Conservation (phyloP, 768 basidiomycete species). For the Serpula lacrymans region DNA sequence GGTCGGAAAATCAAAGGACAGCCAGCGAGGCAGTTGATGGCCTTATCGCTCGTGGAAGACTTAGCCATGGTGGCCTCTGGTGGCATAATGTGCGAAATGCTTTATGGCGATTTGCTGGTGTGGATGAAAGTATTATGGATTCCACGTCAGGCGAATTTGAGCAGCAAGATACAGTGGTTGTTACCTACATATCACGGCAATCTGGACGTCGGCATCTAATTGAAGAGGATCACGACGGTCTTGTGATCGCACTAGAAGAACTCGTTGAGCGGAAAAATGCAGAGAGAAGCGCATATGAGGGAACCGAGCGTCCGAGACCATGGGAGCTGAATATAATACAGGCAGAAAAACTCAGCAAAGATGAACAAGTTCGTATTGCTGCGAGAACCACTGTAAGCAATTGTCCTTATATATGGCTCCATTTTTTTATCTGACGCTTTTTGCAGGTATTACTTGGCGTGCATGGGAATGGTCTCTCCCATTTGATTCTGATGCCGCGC, state of each 20-base stretch:
- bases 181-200: conserved; percentile 76
- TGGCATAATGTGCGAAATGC: conserved; percentile 73
- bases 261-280: conserved; percentile 40
- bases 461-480: conserved; percentile 81
- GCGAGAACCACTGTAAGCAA: conserved; percentile 66
- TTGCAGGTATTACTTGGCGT: conserved; percentile 64
- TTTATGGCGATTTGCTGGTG: conserved; percentile 67
- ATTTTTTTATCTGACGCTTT: conserved; percentile 5
- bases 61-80: conserved; percentile 48
- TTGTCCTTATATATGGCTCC: not conserved
- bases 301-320: too few species aligned
- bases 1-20: conserved; percentile 62
- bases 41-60: conserved; percentile 39
- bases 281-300: conserved; percentile 16
- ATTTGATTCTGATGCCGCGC: conserved; percentile 81
- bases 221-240: conserved; percentile 48
- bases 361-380: conserved; percentile 66
- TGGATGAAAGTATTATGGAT: conserved; percentile 31
- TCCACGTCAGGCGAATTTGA: conserved; percentile 28
- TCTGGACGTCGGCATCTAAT: conserved; percentile 47
- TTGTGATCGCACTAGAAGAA: conserved; percentile 51
- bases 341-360: conserved; percentile 67
- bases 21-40: conserved; percentile 65
- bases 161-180: conserved; percentile 50
- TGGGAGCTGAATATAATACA: conserved; percentile 64